These are phyloP conservation scores for Colletotrichum sp. DNA, from an alignment of 2,329 filamentous ascomycete genomes.

Conservation along the genomic window DNA sequence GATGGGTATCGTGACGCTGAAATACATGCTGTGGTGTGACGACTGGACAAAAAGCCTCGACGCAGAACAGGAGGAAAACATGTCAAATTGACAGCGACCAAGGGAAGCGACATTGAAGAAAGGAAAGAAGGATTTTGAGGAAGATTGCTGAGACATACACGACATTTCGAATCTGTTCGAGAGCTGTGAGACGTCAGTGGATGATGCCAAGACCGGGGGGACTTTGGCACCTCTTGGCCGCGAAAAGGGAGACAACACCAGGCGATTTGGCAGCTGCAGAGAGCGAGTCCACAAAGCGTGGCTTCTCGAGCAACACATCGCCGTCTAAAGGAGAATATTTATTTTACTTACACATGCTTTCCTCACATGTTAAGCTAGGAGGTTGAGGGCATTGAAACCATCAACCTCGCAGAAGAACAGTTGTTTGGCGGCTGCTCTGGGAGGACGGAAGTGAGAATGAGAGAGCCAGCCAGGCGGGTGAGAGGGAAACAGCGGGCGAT, in stretches of 20 bases:
- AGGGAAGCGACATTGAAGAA: not conserved
- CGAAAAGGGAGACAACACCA: not conserved
- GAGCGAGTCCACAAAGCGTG: not conserved
- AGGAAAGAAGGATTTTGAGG: not conserved
- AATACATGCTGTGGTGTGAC: not conserved
- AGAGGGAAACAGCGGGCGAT: not conserved
- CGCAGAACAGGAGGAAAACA: conserved; percentile 9
- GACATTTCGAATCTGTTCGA: conserved; percentile 55
- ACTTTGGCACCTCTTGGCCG: conserved; percentile 30
- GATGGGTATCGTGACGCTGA: not conserved
- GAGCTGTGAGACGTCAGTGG: conserved; percentile 47
- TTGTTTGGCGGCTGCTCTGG: not conserved
- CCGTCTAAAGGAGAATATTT: not conserved
- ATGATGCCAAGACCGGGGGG: conserved; percentile 37
- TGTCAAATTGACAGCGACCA: not conserved
- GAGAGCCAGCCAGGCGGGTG: not conserved
- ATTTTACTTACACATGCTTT: conserved; percentile 46
- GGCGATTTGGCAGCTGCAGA: not conserved
- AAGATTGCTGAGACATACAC: conserved; percentile 42
- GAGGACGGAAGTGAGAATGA: not conserved
- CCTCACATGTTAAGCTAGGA: conserved; percentile 42
- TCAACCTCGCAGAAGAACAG: conserved; percentile 9
- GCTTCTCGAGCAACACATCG: not conserved
- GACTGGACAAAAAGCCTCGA: not conserved
- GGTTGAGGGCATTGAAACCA: conserved; percentile 20